Evolutionary conservation across 169 alveolate genomes (phyloP).

Genomic region (Plasmodium reichenowi): DNA sequence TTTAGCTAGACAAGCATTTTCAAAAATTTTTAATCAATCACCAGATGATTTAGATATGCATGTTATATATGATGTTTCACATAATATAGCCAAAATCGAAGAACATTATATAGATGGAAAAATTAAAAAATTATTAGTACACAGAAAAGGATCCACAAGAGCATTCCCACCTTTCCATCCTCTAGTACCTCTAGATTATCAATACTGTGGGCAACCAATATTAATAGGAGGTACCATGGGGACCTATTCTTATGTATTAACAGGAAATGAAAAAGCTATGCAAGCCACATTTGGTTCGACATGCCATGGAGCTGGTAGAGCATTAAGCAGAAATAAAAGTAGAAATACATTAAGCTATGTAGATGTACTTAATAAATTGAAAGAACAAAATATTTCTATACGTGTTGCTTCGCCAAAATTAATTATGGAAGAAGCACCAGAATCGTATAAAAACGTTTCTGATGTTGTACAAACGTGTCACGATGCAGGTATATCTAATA

Average conservation of each 20-base stretch:
- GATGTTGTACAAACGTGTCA: slow-evolving; percentile 91
- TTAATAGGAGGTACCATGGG: slow-evolving; percentile 94
- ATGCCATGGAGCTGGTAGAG: slow-evolving; percentile 93
- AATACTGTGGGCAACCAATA: slow-evolving; percentile 91
- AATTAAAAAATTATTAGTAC: slow-evolving; percentile 86
- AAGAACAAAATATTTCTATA: slow-evolving; percentile 81
- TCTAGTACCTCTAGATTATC: slow-evolving; percentile 89
- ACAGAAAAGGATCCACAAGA: slow-evolving; percentile 92
- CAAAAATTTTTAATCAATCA: slow-evolving; percentile 84
- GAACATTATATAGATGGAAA: slow-evolving; percentile 87
- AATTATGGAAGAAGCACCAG: slow-evolving; percentile 93
- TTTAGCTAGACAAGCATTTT: slow-evolving; percentile 78
- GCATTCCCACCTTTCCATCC: slow-evolving; percentile 94
- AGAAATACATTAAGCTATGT: slow-evolving; percentile 84
- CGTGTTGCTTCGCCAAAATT: slow-evolving; percentile 93
- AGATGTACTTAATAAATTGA: slow-evolving; percentile 83
- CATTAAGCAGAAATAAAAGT: slow-evolving; percentile 88
- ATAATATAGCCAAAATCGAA: slow-evolving; percentile 92
- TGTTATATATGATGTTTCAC: slow-evolving; percentile 92
- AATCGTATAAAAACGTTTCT: slow-evolving; percentile 91
- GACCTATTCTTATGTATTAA: slow-evolving; percentile 89
- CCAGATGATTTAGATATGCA: slow-evolving; percentile 94
- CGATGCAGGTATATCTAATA: slow-evolving; percentile 91
- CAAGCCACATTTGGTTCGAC: slow-evolving; percentile 90
- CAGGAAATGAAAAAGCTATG: slow-evolving; percentile 91